phyloP scores from a whole-genome alignment of 441 rosid species.

The Adansonia rubrostipa region DNA sequence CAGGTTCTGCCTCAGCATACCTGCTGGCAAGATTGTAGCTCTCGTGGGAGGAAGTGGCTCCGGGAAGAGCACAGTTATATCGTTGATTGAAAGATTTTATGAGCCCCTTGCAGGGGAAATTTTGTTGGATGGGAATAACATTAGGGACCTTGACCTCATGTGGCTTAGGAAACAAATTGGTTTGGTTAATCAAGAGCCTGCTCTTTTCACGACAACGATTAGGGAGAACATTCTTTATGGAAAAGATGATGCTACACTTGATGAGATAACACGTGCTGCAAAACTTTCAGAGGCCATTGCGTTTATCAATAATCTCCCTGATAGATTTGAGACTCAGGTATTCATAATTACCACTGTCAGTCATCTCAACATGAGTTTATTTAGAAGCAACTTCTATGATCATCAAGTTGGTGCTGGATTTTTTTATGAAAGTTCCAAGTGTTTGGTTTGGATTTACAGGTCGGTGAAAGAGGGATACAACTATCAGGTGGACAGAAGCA shows the following conservation, averaged over 20 bases:
- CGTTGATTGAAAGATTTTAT: slow-evolving; percentile 88
- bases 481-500: slow-evolving; percentile 96
- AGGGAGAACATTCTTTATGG: slow-evolving; percentile 92
- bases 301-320: slow-evolving; percentile 89
- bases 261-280: slow-evolving; percentile 77
- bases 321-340: slow-evolving; percentile 95
- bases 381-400: not conserved
- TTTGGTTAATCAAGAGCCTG: slow-evolving; percentile 94
- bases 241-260: slow-evolving; percentile 72
- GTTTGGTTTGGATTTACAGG: slow-evolving; percentile 44
- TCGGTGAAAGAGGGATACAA: slow-evolving; percentile 91
- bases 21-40: slow-evolving; percentile 82
- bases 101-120: slow-evolving; percentile 74
- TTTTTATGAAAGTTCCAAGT: not conserved
- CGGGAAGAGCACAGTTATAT: slow-evolving; percentile 87
- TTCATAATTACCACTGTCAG: not conserved
- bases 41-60: slow-evolving; percentile 98
- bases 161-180: slow-evolving; percentile 93
- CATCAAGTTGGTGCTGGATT: not conserved
- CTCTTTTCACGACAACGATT: slow-evolving; percentile 83
- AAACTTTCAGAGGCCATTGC: slow-evolving; percentile 85
- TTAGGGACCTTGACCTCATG: slow-evolving; percentile 70
- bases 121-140: slow-evolving; percentile 63
- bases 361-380: not conserved
- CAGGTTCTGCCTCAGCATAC: slow-evolving; percentile 57